Percentiles rank a stretch among this genome's conserved stretches.
These are phyloP conservation scores for Coemansia guatemalensis DNA, from an alignment of 192 early-diverging fungal genomes.

Conservation along the genomic window DNA sequence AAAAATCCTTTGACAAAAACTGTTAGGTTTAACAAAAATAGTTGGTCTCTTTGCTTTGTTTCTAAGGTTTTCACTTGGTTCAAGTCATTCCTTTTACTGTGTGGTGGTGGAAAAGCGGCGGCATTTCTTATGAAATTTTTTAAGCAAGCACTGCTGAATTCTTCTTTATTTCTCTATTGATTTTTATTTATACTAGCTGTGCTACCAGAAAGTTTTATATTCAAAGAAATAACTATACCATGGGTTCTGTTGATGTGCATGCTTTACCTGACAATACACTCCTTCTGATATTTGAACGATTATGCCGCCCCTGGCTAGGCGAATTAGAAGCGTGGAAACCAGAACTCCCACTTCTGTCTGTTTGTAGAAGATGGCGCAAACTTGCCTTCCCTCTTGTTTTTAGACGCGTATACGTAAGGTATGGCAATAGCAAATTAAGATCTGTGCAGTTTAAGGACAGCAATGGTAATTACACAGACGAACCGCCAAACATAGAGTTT, in stretches of 20 bases:
- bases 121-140: not conserved
- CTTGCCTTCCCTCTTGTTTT: not conserved
- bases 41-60: too few species aligned
- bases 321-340: not conserved
- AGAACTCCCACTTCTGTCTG: not conserved
- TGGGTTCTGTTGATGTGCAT: not conserved
- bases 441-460: not conserved
- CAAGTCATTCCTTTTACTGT: not conserved
- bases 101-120: not conserved
- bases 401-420: not conserved
- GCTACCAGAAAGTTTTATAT: not conserved
- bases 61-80: not conserved
- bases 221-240: not conserved
- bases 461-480: not conserved
- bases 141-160: not conserved
- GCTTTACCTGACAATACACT: not conserved
- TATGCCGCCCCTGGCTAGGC: not conserved
- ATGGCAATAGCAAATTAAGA: not conserved
- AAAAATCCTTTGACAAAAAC: too few species aligned
- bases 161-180: not conserved
- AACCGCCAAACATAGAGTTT: not conserved
- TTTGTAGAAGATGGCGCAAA: not conserved
- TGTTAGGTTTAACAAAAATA: too few species aligned
- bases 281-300: not conserved
- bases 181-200: not conserved